Percentiles rank a stretch among this genome's conserved stretches.
phyloP scores from a whole-genome alignment of 2,329 filamentous ascomycete species.

The Penicillium olsonii region DNA sequence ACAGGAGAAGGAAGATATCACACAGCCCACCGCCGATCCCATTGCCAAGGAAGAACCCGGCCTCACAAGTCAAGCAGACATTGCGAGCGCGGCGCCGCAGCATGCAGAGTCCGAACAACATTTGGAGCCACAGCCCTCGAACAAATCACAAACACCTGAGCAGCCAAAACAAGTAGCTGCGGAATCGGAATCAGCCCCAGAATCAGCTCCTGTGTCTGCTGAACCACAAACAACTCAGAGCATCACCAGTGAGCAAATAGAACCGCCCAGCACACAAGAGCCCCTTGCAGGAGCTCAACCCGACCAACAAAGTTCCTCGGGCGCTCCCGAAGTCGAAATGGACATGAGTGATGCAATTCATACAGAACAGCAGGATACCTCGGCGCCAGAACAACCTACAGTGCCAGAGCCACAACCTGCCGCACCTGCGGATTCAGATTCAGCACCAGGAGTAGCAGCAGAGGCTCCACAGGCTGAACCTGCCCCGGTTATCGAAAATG shows the following conservation, averaged over 20 bases:
- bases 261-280: background rate
- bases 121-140: slow-evolving; percentile 1
- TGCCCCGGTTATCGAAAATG: background rate
- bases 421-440: slow-evolving; percentile 1
- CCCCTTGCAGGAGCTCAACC: background rate
- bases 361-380: slow-evolving; percentile 8
- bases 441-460: background rate
- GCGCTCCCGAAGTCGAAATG: background rate
- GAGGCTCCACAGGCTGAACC: background rate
- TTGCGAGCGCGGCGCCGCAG: background rate
- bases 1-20: background rate
- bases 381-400: slow-evolving; percentile 1
- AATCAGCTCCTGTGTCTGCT: background rate
- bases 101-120: background rate
- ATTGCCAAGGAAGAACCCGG: slow-evolving; percentile 4
- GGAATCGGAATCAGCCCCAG: background rate
- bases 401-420: background rate
- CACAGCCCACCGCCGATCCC: background rate
- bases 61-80: background rate
- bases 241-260: background rate
- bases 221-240: background rate
- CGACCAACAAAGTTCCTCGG: background rate
- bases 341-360: slow-evolving; percentile 8
- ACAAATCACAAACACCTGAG: background rate
- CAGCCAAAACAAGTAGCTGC: background rate